A percentile compares a stretch with the other conserved stretches of the same genome.
Evolutionary conservation across 2,329 filamentous ascomycete genomes (phyloP).

Genomic region (Pseudogymnoascus sp.): DNA sequence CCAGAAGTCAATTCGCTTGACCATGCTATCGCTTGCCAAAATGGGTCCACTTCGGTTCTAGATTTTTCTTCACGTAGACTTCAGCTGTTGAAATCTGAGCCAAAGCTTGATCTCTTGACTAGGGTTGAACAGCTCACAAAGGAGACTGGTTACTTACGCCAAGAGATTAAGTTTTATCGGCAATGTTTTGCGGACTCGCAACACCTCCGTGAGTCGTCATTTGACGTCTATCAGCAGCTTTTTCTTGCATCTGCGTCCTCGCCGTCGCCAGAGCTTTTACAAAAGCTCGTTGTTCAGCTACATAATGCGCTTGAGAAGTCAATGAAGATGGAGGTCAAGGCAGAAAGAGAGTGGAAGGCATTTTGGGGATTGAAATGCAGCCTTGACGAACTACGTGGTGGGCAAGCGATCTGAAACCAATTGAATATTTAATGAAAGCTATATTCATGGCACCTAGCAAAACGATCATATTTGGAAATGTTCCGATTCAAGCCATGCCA

Average conservation of each 20-base stretch:
- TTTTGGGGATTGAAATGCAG: slow-evolving; percentile 15
- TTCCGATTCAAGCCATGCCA: not conserved
- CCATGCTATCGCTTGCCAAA: slow-evolving; percentile 13
- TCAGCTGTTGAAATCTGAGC: slow-evolving; percentile 11
- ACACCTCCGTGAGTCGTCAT: slow-evolving; percentile 15
- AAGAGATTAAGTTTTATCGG: slow-evolving; percentile 17
- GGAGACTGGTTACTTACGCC: slow-evolving; percentile 12
- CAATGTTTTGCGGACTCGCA: slow-evolving; percentile 15
- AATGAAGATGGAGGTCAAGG: slow-evolving; percentile 12
- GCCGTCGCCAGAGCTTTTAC: slow-evolving; percentile 8
- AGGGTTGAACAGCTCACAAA: slow-evolving; percentile 16
- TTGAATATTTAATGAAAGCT: not conserved
- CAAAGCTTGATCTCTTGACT: slow-evolving; percentile 5
- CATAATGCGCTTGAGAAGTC: slow-evolving; percentile 14
- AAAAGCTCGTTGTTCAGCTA: slow-evolving; percentile 14
- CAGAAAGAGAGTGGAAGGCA: slow-evolving; percentile 14
- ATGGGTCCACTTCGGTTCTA: slow-evolving; percentile 14
- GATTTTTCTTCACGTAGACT: slow-evolving; percentile 12
- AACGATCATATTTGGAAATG: not conserved
- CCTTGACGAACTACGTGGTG: not conserved
- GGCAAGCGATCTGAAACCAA: slow-evolving; percentile 7
- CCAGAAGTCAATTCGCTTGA: slow-evolving; percentile 14
- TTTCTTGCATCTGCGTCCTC: slow-evolving; percentile 13
- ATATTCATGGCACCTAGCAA: not conserved
- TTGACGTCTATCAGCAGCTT: slow-evolving; percentile 16